Evolutionary conservation across 371 early-diverging fungal species (phyloP).

Genomic region (Chytridium lagenaria): DNA sequence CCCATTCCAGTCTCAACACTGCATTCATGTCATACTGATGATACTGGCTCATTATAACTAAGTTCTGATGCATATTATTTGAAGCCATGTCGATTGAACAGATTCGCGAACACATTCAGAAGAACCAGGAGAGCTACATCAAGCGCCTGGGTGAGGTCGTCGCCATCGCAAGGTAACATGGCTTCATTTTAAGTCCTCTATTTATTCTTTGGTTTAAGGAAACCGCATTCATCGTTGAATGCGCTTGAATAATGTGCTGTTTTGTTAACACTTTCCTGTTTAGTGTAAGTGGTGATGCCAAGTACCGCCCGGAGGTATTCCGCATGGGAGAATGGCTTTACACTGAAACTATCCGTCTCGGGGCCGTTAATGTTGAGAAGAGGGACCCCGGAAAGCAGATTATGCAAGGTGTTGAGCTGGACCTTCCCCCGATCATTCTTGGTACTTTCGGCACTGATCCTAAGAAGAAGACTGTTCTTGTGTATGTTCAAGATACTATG

Average conservation of each 20-base stretch:
- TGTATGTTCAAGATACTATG: constrained; percentile 89
- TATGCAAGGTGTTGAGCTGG: constrained; percentile 76
- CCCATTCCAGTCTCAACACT: too few species aligned
- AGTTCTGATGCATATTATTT: too few species aligned
- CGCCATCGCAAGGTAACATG: constrained; percentile 89
- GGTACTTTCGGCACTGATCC: constrained; percentile 90
- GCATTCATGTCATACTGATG: too few species aligned
- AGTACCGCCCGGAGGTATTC: constrained; percentile 83
- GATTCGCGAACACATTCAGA: constrained; percentile 68
- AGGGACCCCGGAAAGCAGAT: constrained; percentile 85
- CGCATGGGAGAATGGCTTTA: constrained; percentile 90
- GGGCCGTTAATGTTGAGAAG: constrained; percentile 66
- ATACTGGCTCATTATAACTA: too few species aligned
- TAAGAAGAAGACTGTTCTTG: constrained; percentile 91
- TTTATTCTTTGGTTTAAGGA: too few species aligned
- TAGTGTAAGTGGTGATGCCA: constrained; percentile 83
- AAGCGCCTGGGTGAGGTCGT: constrained; percentile 82
- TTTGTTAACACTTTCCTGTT: too few species aligned
- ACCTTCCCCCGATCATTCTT: constrained; percentile 91
- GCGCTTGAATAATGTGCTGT: too few species aligned
- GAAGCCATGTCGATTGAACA: constrained; percentile 27
- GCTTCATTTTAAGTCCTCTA: too few species aligned
- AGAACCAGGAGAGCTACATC: constrained; percentile 80
- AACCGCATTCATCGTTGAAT: too few species aligned
- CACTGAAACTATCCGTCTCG: constrained; percentile 76